Conservation (phyloP, 768 basidiomycete species). For the Udeniomyces megalosporus region DNA sequence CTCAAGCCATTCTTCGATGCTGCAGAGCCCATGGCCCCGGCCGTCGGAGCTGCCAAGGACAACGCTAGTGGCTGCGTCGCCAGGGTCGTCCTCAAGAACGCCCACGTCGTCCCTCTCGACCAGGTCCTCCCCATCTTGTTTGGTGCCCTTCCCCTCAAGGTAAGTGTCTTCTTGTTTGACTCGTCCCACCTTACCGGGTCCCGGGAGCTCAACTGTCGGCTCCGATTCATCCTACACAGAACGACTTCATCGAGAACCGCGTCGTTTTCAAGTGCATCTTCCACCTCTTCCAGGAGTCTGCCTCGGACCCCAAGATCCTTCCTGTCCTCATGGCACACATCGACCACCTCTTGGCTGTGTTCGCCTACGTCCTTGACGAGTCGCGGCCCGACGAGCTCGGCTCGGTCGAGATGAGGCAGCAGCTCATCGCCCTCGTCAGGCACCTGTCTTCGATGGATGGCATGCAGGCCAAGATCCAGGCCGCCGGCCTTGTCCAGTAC, state of each 20-base stretch:
- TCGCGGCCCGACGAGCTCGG: slow-evolving; percentile 50
- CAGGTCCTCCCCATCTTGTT: slow-evolving; percentile 78
- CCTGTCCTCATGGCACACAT: slow-evolving; percentile 42
- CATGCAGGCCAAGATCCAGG: slow-evolving; percentile 5
- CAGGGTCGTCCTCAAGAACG: slow-evolving; percentile 68
- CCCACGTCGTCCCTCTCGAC: slow-evolving; percentile 63
- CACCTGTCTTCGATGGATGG: slow-evolving; percentile 36
- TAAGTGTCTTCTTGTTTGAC: neutral
- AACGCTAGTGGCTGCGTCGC: slow-evolving; percentile 92
- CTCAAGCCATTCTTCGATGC: slow-evolving; percentile 65
- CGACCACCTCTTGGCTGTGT: slow-evolving; percentile 61
- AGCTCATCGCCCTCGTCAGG: slow-evolving; percentile 56
- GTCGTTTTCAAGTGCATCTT: slow-evolving; percentile 80
- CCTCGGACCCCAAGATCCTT: slow-evolving; percentile 47
- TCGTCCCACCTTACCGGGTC: neutral
- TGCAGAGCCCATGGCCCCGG: slow-evolving; percentile 35
- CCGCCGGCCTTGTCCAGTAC: slow-evolving; percentile 1
- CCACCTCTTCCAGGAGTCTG: slow-evolving; percentile 56
- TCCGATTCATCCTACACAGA: slow-evolving; percentile 23
- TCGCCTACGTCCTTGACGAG: slow-evolving; percentile 68
- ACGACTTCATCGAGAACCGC: slow-evolving; percentile 78
- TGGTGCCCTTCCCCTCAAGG: slow-evolving; percentile 58
- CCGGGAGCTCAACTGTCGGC: neutral
- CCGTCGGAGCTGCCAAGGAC: slow-evolving; percentile 71
- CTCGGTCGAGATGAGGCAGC: slow-evolving; percentile 56